These are phyloP conservation scores for Phyllosticta citribraziliensis DNA, from an alignment of 2,329 filamentous ascomycete species.

Conservation along the genomic window DNA sequence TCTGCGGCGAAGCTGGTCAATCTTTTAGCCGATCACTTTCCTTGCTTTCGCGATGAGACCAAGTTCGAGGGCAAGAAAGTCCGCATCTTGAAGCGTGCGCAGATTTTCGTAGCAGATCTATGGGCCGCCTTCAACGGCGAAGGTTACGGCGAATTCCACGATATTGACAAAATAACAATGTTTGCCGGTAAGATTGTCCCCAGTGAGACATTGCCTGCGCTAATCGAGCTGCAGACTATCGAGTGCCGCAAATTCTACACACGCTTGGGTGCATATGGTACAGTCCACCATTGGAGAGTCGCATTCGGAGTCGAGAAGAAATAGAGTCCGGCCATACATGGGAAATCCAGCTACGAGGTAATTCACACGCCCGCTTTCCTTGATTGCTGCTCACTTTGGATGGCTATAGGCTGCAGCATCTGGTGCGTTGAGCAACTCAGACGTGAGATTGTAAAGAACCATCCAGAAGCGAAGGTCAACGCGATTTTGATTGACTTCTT, in stretches of 20 bases:
- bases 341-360: conserved; percentile 80
- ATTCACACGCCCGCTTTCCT: conserved; percentile 15
- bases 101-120: conserved; percentile 90
- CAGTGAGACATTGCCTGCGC: background rate
- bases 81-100: conserved; percentile 83
- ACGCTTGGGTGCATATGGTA: conserved; percentile 49
- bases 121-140: conserved; percentile 92
- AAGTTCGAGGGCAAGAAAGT: conserved; percentile 65
- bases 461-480: conserved; percentile 64
- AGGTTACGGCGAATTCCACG: conserved; percentile 68
- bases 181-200: conserved; percentile 56
- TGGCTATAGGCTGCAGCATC: conserved; percentile 64
- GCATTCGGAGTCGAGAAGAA: conserved; percentile 54
- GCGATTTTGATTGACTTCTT: conserved; percentile 96
- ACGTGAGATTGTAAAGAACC: conserved; percentile 62
- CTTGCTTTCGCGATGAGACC: conserved; percentile 77
- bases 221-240: conserved; percentile 55
- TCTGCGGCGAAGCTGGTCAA: conserved; percentile 84
- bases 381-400: background rate
- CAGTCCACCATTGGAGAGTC: conserved; percentile 65
- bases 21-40: conserved; percentile 68
- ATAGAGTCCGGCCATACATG: conserved; percentile 65
- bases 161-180: conserved; percentile 95
- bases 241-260: conserved; percentile 79
- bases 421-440: conserved; percentile 90